These are phyloP conservation scores for Populus hybrid DNA, from an alignment of 441 rosid genomes.

Conservation along the genomic window DNA sequence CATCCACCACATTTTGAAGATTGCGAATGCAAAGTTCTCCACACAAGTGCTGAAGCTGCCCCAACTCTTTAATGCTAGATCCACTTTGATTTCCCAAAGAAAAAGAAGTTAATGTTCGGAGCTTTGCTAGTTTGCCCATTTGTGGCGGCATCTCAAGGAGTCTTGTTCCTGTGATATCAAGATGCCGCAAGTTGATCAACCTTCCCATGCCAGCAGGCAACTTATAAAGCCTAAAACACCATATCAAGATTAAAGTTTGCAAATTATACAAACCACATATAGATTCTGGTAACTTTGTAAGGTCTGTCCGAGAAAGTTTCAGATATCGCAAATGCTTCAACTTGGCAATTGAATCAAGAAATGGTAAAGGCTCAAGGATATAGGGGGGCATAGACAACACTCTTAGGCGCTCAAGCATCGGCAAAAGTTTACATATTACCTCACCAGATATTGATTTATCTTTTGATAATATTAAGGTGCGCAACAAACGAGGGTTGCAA, in stretches of 20 bases:
- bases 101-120: constrained; percentile 31
- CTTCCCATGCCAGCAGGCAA: constrained; percentile 27
- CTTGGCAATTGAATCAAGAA: constrained; percentile 24
- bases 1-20: constrained; percentile 6
- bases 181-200: constrained; percentile 32
- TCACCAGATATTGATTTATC: constrained; percentile 6
- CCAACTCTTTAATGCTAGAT: constrained; percentile 30
- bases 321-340: constrained; percentile 33
- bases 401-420: constrained; percentile 20
- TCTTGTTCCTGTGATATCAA: constrained; percentile 26
- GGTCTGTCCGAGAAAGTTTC: constrained; percentile 27
- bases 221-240: constrained; percentile 21
- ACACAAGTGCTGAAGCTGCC: constrained; percentile 23
- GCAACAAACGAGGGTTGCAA: constrained; percentile 14
- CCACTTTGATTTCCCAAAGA: constrained; percentile 23
- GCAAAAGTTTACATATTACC: constrained; percentile 14
- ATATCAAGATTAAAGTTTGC: constrained; percentile 25
- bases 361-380: not conserved
- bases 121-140: constrained; percentile 32
- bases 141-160: constrained; percentile 38
- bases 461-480: constrained; percentile 24
- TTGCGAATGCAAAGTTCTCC: constrained; percentile 19
- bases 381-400: constrained; percentile 25
- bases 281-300: constrained; percentile 27
- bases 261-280: constrained; percentile 28